phyloP scores from a whole-genome alignment of 2,329 filamentous ascomycete genomes.

The Monosporascus cannonballus region DNA sequence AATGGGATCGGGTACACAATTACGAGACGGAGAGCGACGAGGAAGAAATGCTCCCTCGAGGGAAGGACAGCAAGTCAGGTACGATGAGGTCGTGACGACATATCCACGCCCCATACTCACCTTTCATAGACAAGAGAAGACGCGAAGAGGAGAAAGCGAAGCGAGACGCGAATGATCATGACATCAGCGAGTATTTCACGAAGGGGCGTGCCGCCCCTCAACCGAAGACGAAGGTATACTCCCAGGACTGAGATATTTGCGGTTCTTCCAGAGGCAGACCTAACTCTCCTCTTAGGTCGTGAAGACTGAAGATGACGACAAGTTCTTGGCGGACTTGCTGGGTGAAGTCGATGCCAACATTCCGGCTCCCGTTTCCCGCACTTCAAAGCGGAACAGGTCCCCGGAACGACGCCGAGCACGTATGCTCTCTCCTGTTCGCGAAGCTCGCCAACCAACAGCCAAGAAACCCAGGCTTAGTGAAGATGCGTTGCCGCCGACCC shows the following conservation, averaged over 20 bases:
- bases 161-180: slow-evolving; percentile 79
- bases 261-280: neutral
- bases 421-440: slow-evolving; percentile 68
- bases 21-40: slow-evolving; percentile 75
- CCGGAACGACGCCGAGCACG: slow-evolving; percentile 73
- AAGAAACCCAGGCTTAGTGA: slow-evolving; percentile 54
- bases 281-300: slow-evolving; percentile 45
- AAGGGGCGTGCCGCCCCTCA: slow-evolving; percentile 62
- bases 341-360: slow-evolving; percentile 81
- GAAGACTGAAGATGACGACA: slow-evolving; percentile 80
- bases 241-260: neutral
- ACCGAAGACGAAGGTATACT: slow-evolving; percentile 72
- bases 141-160: slow-evolving; percentile 82
- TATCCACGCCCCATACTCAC: slow-evolving; percentile 5
- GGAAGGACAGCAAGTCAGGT: slow-evolving; percentile 47
- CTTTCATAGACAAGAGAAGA: slow-evolving; percentile 66
- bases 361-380: slow-evolving; percentile 45
- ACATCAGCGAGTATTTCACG: slow-evolving; percentile 92
- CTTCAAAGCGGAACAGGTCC: slow-evolving; percentile 60
- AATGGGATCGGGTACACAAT: slow-evolving; percentile 71
- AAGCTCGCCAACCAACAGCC: slow-evolving; percentile 42
- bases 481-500: slow-evolving; percentile 39
- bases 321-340: slow-evolving; percentile 78
- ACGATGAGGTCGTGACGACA: slow-evolving; percentile 16
- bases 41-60: slow-evolving; percentile 46